A percentile compares a stretch with the other conserved stretches of the same genome.
These are phyloP conservation scores for Whalleya microplaca DNA, from an alignment of 2,329 filamentous ascomycete genomes.

Conservation along the genomic window DNA sequence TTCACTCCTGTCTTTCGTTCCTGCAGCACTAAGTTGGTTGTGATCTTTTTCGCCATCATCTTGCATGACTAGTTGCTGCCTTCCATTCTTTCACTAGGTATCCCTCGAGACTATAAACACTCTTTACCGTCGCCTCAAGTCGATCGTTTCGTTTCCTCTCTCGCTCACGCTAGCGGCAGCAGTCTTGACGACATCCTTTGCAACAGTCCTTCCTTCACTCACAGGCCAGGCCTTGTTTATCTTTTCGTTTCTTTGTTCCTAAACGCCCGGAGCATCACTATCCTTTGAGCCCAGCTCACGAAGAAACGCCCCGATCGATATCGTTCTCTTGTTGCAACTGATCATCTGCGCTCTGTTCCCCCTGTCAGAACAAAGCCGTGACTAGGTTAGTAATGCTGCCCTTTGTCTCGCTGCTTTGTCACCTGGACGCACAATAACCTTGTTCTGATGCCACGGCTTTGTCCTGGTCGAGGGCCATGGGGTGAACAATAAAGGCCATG, in stretches of 20 bases:
- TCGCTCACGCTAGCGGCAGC: constrained; percentile 36
- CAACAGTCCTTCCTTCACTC: constrained; percentile 41
- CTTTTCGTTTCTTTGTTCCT: constrained; percentile 32
- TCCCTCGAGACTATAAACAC: constrained; percentile 34
- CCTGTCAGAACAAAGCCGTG: constrained; percentile 28
- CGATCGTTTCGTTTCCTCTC: constrained; percentile 43
- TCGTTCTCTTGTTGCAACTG: constrained; percentile 32
- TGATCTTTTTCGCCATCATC: constrained; percentile 32
- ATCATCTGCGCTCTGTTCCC: constrained; percentile 26
- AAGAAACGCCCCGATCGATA: constrained; percentile 30
- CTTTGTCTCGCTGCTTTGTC: constrained; percentile 2
- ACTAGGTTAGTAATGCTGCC: constrained; percentile 30
- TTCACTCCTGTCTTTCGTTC: constrained; percentile 35
- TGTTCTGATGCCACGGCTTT: constrained; percentile 11
- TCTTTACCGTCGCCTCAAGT: constrained; percentile 34
- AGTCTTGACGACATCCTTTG: constrained; percentile 35
- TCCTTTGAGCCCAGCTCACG: constrained; percentile 38
- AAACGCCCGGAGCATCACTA: constrained; percentile 49
- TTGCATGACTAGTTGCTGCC: constrained; percentile 31
- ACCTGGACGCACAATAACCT: constrained; percentile 18
- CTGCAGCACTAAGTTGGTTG: constrained; percentile 38
- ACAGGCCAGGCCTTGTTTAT: constrained; percentile 41
- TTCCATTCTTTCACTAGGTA: constrained; percentile 23
- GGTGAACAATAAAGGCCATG: constrained; percentile 1
- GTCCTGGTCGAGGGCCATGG: background rate